These are phyloP conservation scores for Rozella allomycis DNA, from an alignment of 371 early-diverging fungal genomes.

Conservation along the genomic window DNA sequence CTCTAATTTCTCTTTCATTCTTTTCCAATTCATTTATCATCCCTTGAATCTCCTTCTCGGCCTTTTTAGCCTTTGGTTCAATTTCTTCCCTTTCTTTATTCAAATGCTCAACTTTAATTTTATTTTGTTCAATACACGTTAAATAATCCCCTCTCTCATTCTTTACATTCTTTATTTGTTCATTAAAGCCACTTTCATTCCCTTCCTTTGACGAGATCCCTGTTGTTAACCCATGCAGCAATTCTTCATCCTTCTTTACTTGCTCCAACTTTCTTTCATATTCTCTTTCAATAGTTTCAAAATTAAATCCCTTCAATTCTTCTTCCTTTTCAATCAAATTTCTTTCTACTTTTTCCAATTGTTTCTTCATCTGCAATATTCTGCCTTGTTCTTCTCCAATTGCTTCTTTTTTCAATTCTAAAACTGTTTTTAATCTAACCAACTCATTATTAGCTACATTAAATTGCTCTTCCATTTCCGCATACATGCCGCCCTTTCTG, in stretches of 20 bases:
- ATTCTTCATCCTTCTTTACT: slow-evolving; percentile 48
- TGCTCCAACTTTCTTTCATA: slow-evolving; percentile 40
- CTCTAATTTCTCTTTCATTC: slow-evolving; percentile 24
- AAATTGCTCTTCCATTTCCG: slow-evolving; percentile 36
- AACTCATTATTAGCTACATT: slow-evolving; percentile 51
- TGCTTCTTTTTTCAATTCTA: slow-evolving; percentile 43
- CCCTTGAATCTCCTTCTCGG: not conserved
- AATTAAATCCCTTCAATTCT: too few species aligned
- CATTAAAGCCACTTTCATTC: slow-evolving; percentile 76
- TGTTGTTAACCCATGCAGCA: slow-evolving; percentile 73
- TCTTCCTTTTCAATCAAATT: too few species aligned
- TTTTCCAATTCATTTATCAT: slow-evolving; percentile 9
- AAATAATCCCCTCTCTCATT: slow-evolving; percentile 11
- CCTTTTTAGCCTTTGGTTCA: slow-evolving; percentile 18
- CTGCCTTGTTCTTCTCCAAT: slow-evolving; percentile 23
- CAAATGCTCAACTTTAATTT: slow-evolving; percentile 41
- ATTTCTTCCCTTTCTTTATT: slow-evolving; percentile 35
- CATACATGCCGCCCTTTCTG: slow-evolving; percentile 35
- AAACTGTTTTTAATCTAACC: slow-evolving; percentile 52
- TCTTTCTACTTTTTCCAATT: slow-evolving; percentile 40
- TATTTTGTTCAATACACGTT: slow-evolving; percentile 44
- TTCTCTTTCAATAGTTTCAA: too few species aligned
- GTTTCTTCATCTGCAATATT: slow-evolving; percentile 10
- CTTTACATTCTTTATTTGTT: slow-evolving; percentile 41
- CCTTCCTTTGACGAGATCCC: slow-evolving; percentile 76